A percentile compares a stretch with the other conserved stretches of the same genome.
Evolutionary conservation across 768 basidiomycete species (phyloP).

Genomic region (Boletus pseudo-olivaceus): DNA sequence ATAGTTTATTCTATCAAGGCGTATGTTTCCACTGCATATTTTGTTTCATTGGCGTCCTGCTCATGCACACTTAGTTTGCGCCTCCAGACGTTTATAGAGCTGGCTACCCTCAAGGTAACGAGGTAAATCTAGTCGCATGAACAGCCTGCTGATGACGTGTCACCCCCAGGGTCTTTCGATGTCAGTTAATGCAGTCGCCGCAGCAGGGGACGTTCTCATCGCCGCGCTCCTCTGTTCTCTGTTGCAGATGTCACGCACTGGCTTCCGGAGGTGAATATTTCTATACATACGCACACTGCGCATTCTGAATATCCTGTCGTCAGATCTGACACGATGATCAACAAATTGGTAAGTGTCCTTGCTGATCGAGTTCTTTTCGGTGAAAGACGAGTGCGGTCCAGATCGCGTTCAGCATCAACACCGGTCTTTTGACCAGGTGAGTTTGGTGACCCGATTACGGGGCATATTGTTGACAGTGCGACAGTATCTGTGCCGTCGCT

Average conservation of each 20-base stretch:
- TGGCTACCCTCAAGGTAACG: conserved; percentile 43
- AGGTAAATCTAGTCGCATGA: background rate
- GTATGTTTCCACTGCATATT: conserved; percentile 28
- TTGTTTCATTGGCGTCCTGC: background rate
- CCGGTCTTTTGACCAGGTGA: conserved; percentile 29
- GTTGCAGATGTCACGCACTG: conserved; percentile 49
- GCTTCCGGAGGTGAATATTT: conserved; percentile 41
- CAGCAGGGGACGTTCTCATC: conserved; percentile 50
- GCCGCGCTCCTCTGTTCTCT: conserved; percentile 44
- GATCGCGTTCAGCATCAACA: conserved; percentile 56
- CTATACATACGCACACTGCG: background rate
- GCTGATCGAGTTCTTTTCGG: background rate
- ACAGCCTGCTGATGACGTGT: background rate
- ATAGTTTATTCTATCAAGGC: conserved; percentile 36
- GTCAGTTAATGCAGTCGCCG: conserved; percentile 54
- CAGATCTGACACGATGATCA: conserved; percentile 55
- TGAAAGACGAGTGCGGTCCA: background rate
- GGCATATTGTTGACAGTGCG: background rate
- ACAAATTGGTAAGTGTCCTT: conserved; percentile 32
- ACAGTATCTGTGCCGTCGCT: conserved; percentile 51
- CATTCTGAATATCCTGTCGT: background rate
- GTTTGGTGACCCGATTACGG: background rate
- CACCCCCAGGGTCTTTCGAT: conserved; percentile 39
- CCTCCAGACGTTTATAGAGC: conserved; percentile 43
- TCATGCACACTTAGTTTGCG: conserved; percentile 34